A percentile compares a stretch with the other conserved stretches of the same genome.
Conservation (phyloP, 164 flowering plant genomes). For the Taxillus chinensis region DNA sequence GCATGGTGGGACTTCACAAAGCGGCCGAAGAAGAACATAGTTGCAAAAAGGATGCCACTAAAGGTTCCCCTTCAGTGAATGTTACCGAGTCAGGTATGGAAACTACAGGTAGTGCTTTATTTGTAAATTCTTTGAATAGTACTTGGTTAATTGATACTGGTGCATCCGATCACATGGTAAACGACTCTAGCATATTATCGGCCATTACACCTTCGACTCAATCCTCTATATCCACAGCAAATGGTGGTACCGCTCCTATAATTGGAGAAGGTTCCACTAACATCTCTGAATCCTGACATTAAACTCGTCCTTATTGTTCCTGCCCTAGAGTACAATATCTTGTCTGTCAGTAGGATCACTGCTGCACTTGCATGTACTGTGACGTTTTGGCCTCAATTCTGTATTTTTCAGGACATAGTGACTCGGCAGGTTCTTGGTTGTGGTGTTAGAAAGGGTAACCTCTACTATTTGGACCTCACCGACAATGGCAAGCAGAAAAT, state of each 20-base stretch:
- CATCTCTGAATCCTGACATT: background rate
- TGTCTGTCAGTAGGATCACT: background rate
- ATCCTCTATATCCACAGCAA: background rate
- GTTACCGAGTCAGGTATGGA: background rate
- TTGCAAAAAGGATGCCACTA: too few relatives aligned
- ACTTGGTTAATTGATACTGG: background rate
- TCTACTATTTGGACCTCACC: too few relatives aligned
- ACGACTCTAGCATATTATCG: background rate
- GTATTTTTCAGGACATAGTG: background rate
- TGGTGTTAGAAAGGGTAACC: too few relatives aligned
- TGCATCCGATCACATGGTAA: background rate
- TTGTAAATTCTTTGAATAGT: background rate
- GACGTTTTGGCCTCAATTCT: background rate
- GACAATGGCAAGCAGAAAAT: too few relatives aligned
- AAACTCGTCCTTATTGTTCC: background rate
- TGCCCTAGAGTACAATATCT: background rate
- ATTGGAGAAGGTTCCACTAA: background rate
- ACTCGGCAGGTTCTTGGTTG: too few relatives aligned
- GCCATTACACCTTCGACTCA: background rate
- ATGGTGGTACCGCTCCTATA: background rate
- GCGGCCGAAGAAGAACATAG: too few relatives aligned
- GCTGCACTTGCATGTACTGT: background rate
- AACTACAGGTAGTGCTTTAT: background rate
- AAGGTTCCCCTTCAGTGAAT: too few relatives aligned
- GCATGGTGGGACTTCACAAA: too few relatives aligned